Evolutionary conservation across 2,329 filamentous ascomycete species (phyloP), one percentile per base, ranked within the genome.

Genomic region (Pseudogymnoascus sp.): DNA sequence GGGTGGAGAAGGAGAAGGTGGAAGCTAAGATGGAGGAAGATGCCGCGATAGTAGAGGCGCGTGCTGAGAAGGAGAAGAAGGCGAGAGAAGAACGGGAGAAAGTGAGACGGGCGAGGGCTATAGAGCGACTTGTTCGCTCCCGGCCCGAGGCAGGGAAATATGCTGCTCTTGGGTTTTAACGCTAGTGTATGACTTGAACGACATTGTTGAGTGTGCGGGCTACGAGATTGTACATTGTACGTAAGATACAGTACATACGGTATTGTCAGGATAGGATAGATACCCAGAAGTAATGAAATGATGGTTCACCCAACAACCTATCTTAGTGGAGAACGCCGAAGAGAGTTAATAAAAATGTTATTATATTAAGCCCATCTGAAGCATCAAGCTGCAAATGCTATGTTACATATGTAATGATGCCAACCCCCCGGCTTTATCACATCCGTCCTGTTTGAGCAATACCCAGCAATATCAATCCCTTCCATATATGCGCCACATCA

Each of bases 11-110:
- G 28, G 47, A 38, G 4, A 33, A 33, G 30, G 30, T 11, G 30
- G 57, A 39, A 37, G 60, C 58, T 38, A 61, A 35, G 41, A 43
- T 37, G 57, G 62, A 35, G 8, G 39, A 60, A 36, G 38, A 41
- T 6, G 22, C 33, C 7, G 41, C 41, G 61, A 20, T 58, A 36
- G 22, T 43, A 14, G 41, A 60, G 43, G 57, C 43, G 22, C 41
- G 37, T 11, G n/a, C 22, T 6, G 41, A 43, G 22, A 43, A 18
- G 58, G 25, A 11, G 57, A 33, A 60, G 30, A 50, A 58, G 37
- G 33, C 37, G 37, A 25, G 41, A 8, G 41, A 47, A 11, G 41
- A 47, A 28, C 41, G 41, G 20, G 41, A 47, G 41, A 25, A 47
- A 47, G 60, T 7, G 2, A 47, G 41, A 9, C 41, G 41, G 14